Percentiles rank a stretch among this genome's conserved stretches.
These are phyloP conservation scores for Ogataea henricii DNA, from an alignment of 805 yeast genomes.

Conservation along the genomic window DNA sequence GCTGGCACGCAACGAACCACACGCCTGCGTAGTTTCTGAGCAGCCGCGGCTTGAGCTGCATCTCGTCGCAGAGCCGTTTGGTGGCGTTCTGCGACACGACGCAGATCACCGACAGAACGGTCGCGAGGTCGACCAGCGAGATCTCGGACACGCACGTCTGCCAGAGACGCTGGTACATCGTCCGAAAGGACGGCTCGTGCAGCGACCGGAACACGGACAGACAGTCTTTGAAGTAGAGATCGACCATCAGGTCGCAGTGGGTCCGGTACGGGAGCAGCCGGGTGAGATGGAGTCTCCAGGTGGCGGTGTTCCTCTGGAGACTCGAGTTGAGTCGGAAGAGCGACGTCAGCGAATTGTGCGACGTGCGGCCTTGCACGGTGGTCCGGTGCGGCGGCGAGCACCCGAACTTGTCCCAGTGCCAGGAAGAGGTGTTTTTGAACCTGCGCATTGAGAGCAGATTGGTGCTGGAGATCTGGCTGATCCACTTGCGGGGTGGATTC, in stretches of 20 bases:
- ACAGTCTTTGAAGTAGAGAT: slow-evolving; percentile 10
- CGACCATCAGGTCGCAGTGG: slow-evolving; percentile 14
- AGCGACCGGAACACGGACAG: slow-evolving; percentile 7
- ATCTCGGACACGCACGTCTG: slow-evolving; percentile 4
- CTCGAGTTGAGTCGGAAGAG: slow-evolving; percentile 2
- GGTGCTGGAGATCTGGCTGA: slow-evolving; percentile 6
- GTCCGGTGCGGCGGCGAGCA: background rate
- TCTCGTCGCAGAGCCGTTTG: slow-evolving; percentile 3
- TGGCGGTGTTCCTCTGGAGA: background rate
- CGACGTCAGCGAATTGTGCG: slow-evolving; percentile 1
- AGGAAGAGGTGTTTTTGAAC: background rate
- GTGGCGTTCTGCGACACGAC: slow-evolving; percentile 7
- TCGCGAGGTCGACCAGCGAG: slow-evolving; percentile 9
- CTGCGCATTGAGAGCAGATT: background rate
- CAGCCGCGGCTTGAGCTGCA: slow-evolving; percentile 2
- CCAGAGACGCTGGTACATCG: slow-evolving; percentile 9
- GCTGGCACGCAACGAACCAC: slow-evolving; percentile 15
- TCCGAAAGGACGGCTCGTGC: slow-evolving; percentile 15
- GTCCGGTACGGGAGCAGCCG: slow-evolving; percentile 13
- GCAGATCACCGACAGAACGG: slow-evolving; percentile 14
- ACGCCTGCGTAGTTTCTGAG: slow-evolving; percentile 4
- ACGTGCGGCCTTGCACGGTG: background rate
- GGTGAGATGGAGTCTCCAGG: slow-evolving; percentile 12
- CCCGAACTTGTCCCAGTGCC: slow-evolving; percentile 9
- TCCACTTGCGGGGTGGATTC: slow-evolving; percentile 19